Conservation (phyloP, 2,329 filamentous ascomycete species). For the Paraconiothyrium sp. region DNA sequence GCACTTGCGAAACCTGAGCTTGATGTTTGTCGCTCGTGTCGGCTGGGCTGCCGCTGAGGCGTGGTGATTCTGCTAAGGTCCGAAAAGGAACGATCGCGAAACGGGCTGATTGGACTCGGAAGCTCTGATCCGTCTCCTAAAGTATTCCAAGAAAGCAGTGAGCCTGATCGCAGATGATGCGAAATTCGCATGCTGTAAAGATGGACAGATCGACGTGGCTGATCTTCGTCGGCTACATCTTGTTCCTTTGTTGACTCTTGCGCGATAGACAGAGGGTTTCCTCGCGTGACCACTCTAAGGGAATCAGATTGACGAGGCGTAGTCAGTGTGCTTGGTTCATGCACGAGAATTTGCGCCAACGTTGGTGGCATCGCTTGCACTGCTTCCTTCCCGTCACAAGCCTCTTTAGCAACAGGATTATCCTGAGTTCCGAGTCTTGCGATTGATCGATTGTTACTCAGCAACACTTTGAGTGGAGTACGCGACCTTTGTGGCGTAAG, state of each 20-base stretch:
- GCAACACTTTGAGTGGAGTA: conserved; percentile 15
- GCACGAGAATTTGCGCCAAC: conserved; percentile 29
- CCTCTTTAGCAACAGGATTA: not conserved
- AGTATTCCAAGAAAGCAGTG: conserved; percentile 49
- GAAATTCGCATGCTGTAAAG: conserved; percentile 57
- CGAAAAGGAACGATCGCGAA: conserved; percentile 31
- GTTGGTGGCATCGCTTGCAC: conserved; percentile 10
- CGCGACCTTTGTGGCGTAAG: conserved; percentile 23
- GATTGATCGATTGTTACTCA: not conserved
- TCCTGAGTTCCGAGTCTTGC: not conserved
- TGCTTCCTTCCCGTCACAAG: not conserved
- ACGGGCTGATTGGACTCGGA: conserved; percentile 22
- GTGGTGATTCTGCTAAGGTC: conserved; percentile 31
- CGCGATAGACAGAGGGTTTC: conserved; percentile 14
- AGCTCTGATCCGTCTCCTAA: conserved; percentile 34
- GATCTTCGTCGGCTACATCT: conserved; percentile 25
- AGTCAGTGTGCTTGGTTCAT: conserved; percentile 29
- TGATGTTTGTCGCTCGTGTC: conserved; percentile 43
- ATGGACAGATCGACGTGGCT: conserved; percentile 48
- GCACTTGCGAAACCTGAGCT: conserved; percentile 50
- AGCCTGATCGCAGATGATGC: conserved; percentile 55
- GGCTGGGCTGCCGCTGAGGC: conserved; percentile 19
- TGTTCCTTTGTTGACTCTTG: conserved; percentile 4
- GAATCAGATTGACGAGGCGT: conserved; percentile 31
- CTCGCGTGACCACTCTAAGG: conserved; percentile 19